These are phyloP conservation scores for Penicillium subrubescens DNA, from an alignment of 495 filamentous ascomycete genomes.

Conservation along the genomic window DNA sequence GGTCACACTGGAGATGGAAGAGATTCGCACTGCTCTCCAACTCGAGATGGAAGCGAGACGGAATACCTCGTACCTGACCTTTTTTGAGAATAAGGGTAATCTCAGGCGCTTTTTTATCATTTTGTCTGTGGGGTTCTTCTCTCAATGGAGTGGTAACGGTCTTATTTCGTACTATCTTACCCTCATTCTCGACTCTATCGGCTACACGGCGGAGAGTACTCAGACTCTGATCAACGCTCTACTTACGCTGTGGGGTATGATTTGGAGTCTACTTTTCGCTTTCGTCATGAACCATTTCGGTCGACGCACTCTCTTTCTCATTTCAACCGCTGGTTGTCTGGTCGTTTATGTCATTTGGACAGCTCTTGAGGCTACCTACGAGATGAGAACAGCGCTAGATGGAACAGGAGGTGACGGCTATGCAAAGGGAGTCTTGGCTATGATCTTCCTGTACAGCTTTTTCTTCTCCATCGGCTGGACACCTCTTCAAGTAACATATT, in stretches of 20 bases:
- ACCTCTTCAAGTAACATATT: constrained; percentile 36
- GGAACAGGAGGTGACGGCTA: constrained; percentile 8
- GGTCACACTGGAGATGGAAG: constrained; percentile 29
- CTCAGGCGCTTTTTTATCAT: constrained; percentile 11
- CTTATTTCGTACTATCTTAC: constrained; percentile 51
- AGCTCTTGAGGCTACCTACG: constrained; percentile 36
- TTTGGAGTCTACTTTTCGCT: constrained; percentile 54
- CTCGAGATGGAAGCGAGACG: constrained; percentile 32
- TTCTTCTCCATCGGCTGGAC: constrained; percentile 6
- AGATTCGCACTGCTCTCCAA: constrained; percentile 30
- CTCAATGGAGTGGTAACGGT: constrained; percentile 17
- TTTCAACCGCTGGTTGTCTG: constrained; percentile 58
- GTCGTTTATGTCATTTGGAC: constrained; percentile 57
- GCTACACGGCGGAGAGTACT: constrained; percentile 28
- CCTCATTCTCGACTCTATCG: constrained; percentile 38
- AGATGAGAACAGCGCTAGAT: constrained; percentile 4
- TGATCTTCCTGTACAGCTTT: constrained; percentile 3
- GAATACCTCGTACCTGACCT: constrained; percentile 21
- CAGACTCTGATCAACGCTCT: constrained; percentile 34
- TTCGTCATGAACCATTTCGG: constrained; percentile 58
- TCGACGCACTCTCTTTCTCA: constrained; percentile 57
- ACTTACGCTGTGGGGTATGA: constrained; percentile 39
- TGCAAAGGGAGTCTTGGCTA: constrained; percentile 50
- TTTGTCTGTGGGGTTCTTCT: constrained; percentile 10
- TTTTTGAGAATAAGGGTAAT: constrained; percentile 11